A percentile compares a stretch with the other conserved stretches of the same genome.
phyloP scores from a whole-genome alignment of 1,284 basidiomycete genomes.

The Pseudozyma thailandica region DNA sequence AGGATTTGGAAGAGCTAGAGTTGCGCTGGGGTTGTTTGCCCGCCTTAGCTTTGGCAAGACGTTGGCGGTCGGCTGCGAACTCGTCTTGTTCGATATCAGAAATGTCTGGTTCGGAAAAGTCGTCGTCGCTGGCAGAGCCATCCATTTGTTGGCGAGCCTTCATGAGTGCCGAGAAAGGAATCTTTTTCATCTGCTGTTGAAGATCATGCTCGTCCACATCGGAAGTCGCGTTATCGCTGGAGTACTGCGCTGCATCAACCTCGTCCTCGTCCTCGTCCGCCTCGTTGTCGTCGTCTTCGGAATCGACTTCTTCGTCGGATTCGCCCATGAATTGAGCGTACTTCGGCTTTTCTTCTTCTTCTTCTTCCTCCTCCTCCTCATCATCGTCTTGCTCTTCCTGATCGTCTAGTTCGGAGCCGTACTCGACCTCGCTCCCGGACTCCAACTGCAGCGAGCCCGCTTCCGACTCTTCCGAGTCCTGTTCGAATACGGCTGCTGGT shows the following conservation, averaged over 20 bases:
- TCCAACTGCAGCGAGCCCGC: constrained; percentile 21
- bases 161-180: constrained; percentile 72
- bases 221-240: constrained; percentile 36
- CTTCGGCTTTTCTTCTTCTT: constrained; percentile 26
- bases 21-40: constrained; percentile 28
- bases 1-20: constrained; percentile 1
- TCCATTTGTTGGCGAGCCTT: constrained; percentile 71
- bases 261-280: constrained; percentile 69
- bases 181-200: constrained; percentile 38
- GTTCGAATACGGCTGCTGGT: constrained; percentile 29
- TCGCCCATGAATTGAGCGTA: constrained; percentile 64
- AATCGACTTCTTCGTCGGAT: constrained; percentile 52
- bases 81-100: constrained; percentile 56
- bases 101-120: constrained; percentile 26
- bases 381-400: constrained; percentile 6
- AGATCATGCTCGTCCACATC: constrained; percentile 22
- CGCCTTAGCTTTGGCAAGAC: constrained; percentile 21
- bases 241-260: constrained; percentile 68
- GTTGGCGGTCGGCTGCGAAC: constrained; percentile 40
- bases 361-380: constrained; percentile 15
- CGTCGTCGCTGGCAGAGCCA: constrained; percentile 13
- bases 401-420: constrained; percentile 19
- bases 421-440: constrained; percentile 26
- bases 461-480: constrained; percentile 38
- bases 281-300: constrained; percentile 33